Evolutionary conservation across 2,329 filamentous ascomycete genomes (phyloP).

Genomic region (Rutstroemia sp.): DNA sequence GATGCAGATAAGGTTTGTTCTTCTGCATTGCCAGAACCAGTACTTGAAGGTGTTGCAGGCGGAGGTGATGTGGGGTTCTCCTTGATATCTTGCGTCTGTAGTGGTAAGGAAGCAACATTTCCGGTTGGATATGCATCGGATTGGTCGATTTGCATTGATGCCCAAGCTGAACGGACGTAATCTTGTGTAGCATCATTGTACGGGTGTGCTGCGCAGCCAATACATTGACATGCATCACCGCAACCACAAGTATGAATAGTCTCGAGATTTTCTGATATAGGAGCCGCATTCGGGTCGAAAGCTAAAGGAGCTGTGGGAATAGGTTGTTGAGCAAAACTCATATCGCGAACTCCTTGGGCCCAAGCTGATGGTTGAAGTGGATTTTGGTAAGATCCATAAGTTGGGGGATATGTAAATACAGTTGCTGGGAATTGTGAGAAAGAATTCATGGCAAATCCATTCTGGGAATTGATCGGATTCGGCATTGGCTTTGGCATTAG

Average conservation of each 20-base stretch:
- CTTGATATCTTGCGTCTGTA: neutral
- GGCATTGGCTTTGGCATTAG: slow-evolving; percentile 11
- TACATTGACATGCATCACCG: slow-evolving; percentile 58
- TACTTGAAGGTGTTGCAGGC: slow-evolving; percentile 24
- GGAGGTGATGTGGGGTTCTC: slow-evolving; percentile 20
- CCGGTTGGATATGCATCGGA: slow-evolving; percentile 10
- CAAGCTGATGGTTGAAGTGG: slow-evolving; percentile 48
- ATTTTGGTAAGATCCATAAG: slow-evolving; percentile 48
- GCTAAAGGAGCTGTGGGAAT: slow-evolving; percentile 11
- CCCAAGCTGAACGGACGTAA: slow-evolving; percentile 41
- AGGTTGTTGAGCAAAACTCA: slow-evolving; percentile 30
- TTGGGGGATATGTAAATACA: slow-evolving; percentile 45
- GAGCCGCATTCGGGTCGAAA: slow-evolving; percentile 31
- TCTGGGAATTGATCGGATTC: slow-evolving; percentile 23
- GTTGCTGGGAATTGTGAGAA: slow-evolving; percentile 29
- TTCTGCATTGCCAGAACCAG: slow-evolving; percentile 31
- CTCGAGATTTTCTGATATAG: slow-evolving; percentile 21
- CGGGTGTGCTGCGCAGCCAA: slow-evolving; percentile 61
- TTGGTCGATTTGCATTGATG: slow-evolving; percentile 20
- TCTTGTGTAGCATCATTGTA: slow-evolving; percentile 57
- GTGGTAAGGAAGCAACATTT: slow-evolving; percentile 7
- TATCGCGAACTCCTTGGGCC: slow-evolving; percentile 39
- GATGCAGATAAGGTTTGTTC: slow-evolving; percentile 40
- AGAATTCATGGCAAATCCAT: slow-evolving; percentile 17
- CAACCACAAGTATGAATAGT: slow-evolving; percentile 48